Evolutionary conservation across 2,329 filamentous ascomycete genomes (phyloP).

Genomic region (Aspergillus melleus): DNA sequence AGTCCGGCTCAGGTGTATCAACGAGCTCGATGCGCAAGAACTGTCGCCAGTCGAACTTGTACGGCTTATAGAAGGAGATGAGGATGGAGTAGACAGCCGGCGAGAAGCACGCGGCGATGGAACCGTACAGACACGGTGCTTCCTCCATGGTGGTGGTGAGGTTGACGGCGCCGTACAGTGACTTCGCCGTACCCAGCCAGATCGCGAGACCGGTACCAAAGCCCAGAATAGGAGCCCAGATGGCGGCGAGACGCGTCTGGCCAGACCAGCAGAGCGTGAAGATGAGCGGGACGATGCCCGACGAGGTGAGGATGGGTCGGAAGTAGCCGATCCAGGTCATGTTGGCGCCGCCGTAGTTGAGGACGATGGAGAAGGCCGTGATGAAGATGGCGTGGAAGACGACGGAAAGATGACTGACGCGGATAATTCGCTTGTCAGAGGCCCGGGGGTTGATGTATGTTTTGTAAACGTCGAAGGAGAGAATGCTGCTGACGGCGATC

Average conservation of each 20-base stretch:
- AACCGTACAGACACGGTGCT: constrained; percentile 48
- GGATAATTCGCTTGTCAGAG: constrained; percentile 43
- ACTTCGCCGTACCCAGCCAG: constrained; percentile 45
- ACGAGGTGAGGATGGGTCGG: constrained; percentile 43
- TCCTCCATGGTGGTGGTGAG: constrained; percentile 43
- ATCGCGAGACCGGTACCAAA: constrained; percentile 45
- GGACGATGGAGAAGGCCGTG: constrained; percentile 48
- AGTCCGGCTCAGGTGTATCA: constrained; percentile 25
- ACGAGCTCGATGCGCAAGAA: constrained; percentile 51
- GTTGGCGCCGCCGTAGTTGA: constrained; percentile 52
- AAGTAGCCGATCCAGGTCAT: constrained; percentile 51
- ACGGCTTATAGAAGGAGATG: constrained; percentile 44
- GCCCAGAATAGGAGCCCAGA: constrained; percentile 40
- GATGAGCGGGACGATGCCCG: constrained; percentile 48
- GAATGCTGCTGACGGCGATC: constrained; percentile 54
- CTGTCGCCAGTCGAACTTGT: constrained; percentile 46
- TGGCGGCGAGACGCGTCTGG: constrained; percentile 48
- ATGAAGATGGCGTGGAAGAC: constrained; percentile 52
- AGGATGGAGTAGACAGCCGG: constrained; percentile 49
- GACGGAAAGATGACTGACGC: constrained; percentile 50
- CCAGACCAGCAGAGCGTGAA: constrained; percentile 48
- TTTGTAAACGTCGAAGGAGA: constrained; percentile 53
- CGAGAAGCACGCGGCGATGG: constrained; percentile 48
- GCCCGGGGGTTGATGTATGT: constrained; percentile 52
- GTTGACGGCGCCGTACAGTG: constrained; percentile 42